Evolutionary conservation across 1,284 basidiomycete genomes (phyloP).

Genomic region (Lentinula novae-zelandiae): DNA sequence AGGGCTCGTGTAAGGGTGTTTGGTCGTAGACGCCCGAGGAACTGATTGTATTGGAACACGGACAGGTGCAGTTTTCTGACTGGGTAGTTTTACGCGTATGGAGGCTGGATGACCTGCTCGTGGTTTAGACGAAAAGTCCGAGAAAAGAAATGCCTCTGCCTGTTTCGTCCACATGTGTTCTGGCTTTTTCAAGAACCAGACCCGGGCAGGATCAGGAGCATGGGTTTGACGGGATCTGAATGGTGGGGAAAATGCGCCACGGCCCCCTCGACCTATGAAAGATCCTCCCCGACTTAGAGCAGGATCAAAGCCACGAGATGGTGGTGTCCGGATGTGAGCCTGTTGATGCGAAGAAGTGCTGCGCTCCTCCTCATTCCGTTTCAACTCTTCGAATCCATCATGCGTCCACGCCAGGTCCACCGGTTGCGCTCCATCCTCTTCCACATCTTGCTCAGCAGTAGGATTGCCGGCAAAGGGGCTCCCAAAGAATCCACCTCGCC

Average conservation of each 20-base stretch:
- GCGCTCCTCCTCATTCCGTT: constrained; percentile 61
- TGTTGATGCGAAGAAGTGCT: constrained; percentile 31
- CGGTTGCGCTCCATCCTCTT: constrained; percentile 23
- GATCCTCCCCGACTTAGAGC: constrained; percentile 37
- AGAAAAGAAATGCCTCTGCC: constrained; percentile 66
- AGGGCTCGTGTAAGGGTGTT: constrained; percentile 13
- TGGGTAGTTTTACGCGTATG: constrained; percentile 61
- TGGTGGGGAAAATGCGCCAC: constrained; percentile 41
- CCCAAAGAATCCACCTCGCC: constrained; percentile 42
- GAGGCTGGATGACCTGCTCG: constrained; percentile 48
- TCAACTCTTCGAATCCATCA: constrained; percentile 83
- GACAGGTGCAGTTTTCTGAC: constrained; percentile 28
- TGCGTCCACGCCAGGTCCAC: constrained; percentile 74
- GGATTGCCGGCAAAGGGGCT: constrained; percentile 19
- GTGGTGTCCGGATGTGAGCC: constrained; percentile 18
- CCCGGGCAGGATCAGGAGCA: constrained; percentile 37
- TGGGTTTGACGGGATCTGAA: constrained; percentile 22
- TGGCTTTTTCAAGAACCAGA: constrained; percentile 71
- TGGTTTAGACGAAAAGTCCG: constrained; percentile 53
- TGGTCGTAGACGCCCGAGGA: constrained; percentile 13
- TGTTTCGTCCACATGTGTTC: constrained; percentile 79
- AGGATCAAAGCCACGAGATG: constrained; percentile 30
- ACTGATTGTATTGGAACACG: constrained; percentile 14
- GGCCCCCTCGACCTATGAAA: constrained; percentile 17
- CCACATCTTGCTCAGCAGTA: constrained; percentile 25